Base-by-base conservation (phyloP, 805 yeast species). In the Starmera pachycereana region DNA sequence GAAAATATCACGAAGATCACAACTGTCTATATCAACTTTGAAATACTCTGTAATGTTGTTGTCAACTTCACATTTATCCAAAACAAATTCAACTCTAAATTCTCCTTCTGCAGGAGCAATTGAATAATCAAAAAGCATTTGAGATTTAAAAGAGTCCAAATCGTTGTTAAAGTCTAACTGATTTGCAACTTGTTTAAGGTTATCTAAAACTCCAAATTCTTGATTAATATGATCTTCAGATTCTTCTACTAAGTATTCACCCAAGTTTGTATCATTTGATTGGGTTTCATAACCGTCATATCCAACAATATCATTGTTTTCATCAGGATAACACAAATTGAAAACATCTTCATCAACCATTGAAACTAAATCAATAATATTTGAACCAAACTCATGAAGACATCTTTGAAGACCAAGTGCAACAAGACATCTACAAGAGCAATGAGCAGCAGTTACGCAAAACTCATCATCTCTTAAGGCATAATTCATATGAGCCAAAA, bases 1-100 rank as follows among this genome's bases (percentile, higher is more conserved):
- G 30, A 40, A 53, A 22, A 53, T 37, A 3, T 44, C 52, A n/a
- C 46, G 40, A 4, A 51, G 40, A 39, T 53, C 57, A 44, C 57
- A 53, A 29, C 52, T 50, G 32, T 49, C 52, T 22, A 49, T 41
- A 29, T 40, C 39, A 27, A 47, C 45, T 13, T 41, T 44, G 37
- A 49, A 50, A 18, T 46, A 38, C 6, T 31, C 32, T 13, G 48
- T 38, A 11, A 47, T 54, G 7, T 32, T 35, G 4, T 37, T 32
- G 2, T 30, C 41, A 29, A 53, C 27, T 14, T 47, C 53, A 38
- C 57, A 53, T 29, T 43, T 45, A 27, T 53, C 55, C 19, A 50
- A 25, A 12, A 44, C 37, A 6, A 51, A 19, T 9, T 19, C 39
- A 5, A 47, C 46, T 1, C 45, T 38, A 6, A 27, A 12, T 8